These are phyloP conservation scores for Magnusiomyces ingens DNA, from an alignment of 1,139 yeast species.

Conservation along the genomic window DNA sequence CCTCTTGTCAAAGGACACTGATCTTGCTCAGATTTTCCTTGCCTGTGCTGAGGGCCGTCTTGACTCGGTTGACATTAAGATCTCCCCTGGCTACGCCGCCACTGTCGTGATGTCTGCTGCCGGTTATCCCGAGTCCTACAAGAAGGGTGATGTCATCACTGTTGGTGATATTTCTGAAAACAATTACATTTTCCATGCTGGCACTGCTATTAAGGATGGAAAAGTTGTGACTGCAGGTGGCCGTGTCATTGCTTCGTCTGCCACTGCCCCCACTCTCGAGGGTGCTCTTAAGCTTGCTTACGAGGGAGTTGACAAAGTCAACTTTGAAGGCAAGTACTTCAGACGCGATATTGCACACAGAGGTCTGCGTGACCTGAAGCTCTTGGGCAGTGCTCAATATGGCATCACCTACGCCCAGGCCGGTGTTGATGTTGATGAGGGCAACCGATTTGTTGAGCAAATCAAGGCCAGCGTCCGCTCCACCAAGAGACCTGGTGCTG, in stretches of 20 bases:
- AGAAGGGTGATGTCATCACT: constrained; percentile 79
- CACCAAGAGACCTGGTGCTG: constrained; percentile 95
- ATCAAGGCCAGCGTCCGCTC: constrained; percentile 88
- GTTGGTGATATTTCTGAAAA: constrained; percentile 42
- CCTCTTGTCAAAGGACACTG: constrained; percentile 72
- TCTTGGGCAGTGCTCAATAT: constrained; percentile 17
- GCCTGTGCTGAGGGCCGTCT: constrained; percentile 95
- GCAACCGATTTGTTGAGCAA: constrained; percentile 80
- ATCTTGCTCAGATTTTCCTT: constrained; percentile 82
- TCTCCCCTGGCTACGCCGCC: constrained; percentile 63
- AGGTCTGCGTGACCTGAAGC: constrained; percentile 59
- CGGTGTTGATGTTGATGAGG: constrained; percentile 96
- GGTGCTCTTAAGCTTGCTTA: constrained; percentile 85
- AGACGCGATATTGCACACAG: constrained; percentile 94
- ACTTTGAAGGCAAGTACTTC: constrained; percentile 69
- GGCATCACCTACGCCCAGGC: constrained; percentile 78
- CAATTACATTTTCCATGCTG: constrained; percentile 88
- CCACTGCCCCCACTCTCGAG: constrained; percentile 66
- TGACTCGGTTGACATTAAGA: constrained; percentile 68
- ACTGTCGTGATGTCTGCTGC: constrained; percentile 97
- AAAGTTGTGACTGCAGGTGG: constrained; percentile 85
- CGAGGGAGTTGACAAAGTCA: constrained; percentile 68
- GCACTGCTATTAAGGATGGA: constrained; percentile 57
- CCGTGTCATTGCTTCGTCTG: constrained; percentile 92
- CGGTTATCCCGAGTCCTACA: constrained; percentile 87